Conservation (phyloP, 352 stramenopile genomes). For the Phytophthora idaei region DNA sequence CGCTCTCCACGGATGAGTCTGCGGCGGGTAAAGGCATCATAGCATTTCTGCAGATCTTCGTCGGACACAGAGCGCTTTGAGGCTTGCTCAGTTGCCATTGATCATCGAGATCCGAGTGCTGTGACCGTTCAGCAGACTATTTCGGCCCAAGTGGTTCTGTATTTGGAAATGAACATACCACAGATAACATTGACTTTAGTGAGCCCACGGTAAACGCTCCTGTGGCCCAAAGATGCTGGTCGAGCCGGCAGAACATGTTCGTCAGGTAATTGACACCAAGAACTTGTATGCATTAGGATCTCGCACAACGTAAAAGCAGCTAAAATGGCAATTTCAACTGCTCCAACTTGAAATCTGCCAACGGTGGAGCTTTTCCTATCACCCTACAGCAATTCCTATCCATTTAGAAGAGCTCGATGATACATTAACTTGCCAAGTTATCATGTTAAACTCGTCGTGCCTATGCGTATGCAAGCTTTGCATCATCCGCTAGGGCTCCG, state of each 20-base stretch:
- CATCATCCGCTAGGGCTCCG: background rate
- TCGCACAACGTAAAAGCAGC: background rate
- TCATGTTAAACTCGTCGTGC: background rate
- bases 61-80: background rate
- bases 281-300: too few species aligned
- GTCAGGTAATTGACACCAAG: too few species aligned
- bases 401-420: background rate
- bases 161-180: background rate
- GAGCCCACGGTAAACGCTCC: too few species aligned
- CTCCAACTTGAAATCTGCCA: background rate
- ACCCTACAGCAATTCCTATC: too few species aligned
- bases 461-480: background rate
- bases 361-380: background rate
- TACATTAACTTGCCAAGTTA: background rate
- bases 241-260: too few species aligned
- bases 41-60: conserved; percentile 24
- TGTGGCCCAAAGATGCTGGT: too few species aligned
- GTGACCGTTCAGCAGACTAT: conserved; percentile 1
- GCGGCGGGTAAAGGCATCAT: conserved; percentile 21
- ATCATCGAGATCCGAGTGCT: background rate
- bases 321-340: background rate
- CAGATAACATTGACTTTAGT: too few species aligned
- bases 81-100: conserved; percentile 4
- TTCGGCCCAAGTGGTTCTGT: background rate
- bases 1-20: conserved; percentile 26